A percentile compares a stretch with the other conserved stretches of the same genome.
These are phyloP conservation scores for Solanum hybrid DNA, from an alignment of 305 asterid species.

Conservation along the genomic window DNA sequence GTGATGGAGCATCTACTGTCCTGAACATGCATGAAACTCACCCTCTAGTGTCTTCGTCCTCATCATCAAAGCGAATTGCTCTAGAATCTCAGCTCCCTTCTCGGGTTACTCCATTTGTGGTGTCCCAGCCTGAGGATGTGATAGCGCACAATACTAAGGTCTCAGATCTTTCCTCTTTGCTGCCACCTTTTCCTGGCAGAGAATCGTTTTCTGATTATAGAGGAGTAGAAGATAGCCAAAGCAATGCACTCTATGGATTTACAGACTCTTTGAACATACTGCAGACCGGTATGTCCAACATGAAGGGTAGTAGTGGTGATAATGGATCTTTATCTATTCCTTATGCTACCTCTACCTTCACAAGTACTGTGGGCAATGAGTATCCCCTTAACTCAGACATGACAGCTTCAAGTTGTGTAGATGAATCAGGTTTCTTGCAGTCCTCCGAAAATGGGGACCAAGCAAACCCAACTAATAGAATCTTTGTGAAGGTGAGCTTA, in stretches of 20 bases:
- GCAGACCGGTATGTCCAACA: slow-evolving; percentile 41
- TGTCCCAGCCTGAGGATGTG: slow-evolving; percentile 50
- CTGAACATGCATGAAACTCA: slow-evolving; percentile 39
- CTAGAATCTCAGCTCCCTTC: slow-evolving; percentile 59
- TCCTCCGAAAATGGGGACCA: slow-evolving; percentile 75
- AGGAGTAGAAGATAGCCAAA: slow-evolving; percentile 43
- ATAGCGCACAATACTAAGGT: slow-evolving; percentile 39
- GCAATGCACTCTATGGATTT: slow-evolving; percentile 48
- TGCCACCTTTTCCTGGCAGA: slow-evolving; percentile 65
- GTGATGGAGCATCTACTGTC: slow-evolving; percentile 39
- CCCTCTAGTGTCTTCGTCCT: slow-evolving; percentile 42
- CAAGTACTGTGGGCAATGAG: slow-evolving; percentile 36
- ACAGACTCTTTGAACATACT: slow-evolving; percentile 40
- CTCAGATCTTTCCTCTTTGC: slow-evolving; percentile 48
- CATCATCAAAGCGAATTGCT: slow-evolving; percentile 62
- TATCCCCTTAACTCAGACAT: slow-evolving; percentile 63
- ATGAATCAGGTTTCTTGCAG: slow-evolving; percentile 82
- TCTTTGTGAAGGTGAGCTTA: slow-evolving; percentile 76
- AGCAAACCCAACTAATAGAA: slow-evolving; percentile 37
- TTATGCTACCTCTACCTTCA: slow-evolving; percentile 42
- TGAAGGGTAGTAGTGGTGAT: slow-evolving; percentile 30
- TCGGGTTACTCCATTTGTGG: slow-evolving; percentile 42
- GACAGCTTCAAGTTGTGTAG: slow-evolving; percentile 76
- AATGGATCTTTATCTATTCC: slow-evolving; percentile 51
- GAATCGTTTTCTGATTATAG: slow-evolving; percentile 49